Evolutionary conservation across 2,329 filamentous ascomycete species (phyloP), one percentile per base, ranked within the genome.

Genomic region (Claviceps spartinae): DNA sequence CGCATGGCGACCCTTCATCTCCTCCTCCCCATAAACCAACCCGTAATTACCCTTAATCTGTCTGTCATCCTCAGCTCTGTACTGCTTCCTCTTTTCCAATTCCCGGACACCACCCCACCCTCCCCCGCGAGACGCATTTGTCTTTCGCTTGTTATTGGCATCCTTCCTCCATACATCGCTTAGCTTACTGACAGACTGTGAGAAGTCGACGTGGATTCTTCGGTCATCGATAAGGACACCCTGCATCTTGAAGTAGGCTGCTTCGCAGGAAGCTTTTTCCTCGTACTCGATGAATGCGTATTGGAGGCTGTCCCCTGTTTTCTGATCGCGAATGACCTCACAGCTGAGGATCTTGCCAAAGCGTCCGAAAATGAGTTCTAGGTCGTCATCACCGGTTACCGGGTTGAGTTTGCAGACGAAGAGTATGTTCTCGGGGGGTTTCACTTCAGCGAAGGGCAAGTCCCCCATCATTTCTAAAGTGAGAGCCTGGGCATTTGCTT

Each of bases 391-490:
- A 63, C 88, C 86, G 9, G 93, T 98, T 47, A 98, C 89, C 0
- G 93, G 93, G 61, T 98, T 98, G 44, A 98, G 76, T 67, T 98
- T 98, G 83, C 93, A 98, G 44, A 98, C 90, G 64, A 98, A 98
- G 2, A 98, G 76, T 14, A 98, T 83, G 66, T 98, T 97, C 70
- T 98, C 93, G 0, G 93, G 93, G 4, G 93, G 93, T 61, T 91
- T 94, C 60, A 98, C 90, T 69, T 98, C 93, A 54, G 93, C 93
- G 67, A 96, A 98, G 4, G 93, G 93, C 54, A 98, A 73, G 66
- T 98, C 93, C 44, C 93, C 93, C 69, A 98, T 93, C 83, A 98
- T 94, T 71, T 98, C 93, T 47, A 98, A 76, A 1, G 91, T 97
- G 61, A 98, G 72, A 1, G 93, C 93, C 67, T 97, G 93, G 0